Percentiles rank a stretch among this genome's conserved stretches.
phyloP scores from a whole-genome alignment of 2,329 filamentous ascomycete species.

The Lachnellula cervina region DNA sequence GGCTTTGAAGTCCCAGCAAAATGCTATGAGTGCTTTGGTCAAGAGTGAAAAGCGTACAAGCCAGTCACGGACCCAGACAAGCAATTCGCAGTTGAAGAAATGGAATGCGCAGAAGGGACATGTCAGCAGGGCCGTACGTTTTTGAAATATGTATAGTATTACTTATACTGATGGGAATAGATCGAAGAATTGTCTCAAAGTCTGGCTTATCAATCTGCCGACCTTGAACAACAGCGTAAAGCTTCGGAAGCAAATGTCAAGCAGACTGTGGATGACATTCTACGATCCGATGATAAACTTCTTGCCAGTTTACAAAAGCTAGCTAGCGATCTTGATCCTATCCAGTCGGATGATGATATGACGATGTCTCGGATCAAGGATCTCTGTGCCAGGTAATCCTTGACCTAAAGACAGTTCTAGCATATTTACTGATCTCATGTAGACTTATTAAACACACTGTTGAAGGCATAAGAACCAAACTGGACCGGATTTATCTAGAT shows the following conservation, averaged over 20 bases:
- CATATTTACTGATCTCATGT: not conserved
- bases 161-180: slow-evolving; percentile 29
- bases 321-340: slow-evolving; percentile 53
- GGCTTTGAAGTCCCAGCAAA: slow-evolving; percentile 55
- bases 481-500: slow-evolving; percentile 53
- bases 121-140: slow-evolving; percentile 39
- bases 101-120: slow-evolving; percentile 38
- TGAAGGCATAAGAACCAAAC: slow-evolving; percentile 47
- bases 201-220: slow-evolving; percentile 42
- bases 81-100: slow-evolving; percentile 35
- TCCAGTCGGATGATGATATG: slow-evolving; percentile 47
- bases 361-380: slow-evolving; percentile 55
- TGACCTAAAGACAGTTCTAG: not conserved
- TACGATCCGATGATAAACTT: slow-evolving; percentile 61
- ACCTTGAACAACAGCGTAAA: slow-evolving; percentile 48
- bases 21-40: slow-evolving; percentile 51
- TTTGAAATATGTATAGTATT: not conserved
- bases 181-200: slow-evolving; percentile 45
- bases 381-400: slow-evolving; percentile 45
- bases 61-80: slow-evolving; percentile 34
- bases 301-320: slow-evolving; percentile 62
- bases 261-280: slow-evolving; percentile 43
- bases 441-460: slow-evolving; percentile 54
- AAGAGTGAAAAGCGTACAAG: slow-evolving; percentile 37
- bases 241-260: slow-evolving; percentile 42